Percentiles rank a stretch among this genome's conserved stretches.
phyloP scores from a whole-genome alignment of 768 basidiomycete species.

The Suillus subaureus region DNA sequence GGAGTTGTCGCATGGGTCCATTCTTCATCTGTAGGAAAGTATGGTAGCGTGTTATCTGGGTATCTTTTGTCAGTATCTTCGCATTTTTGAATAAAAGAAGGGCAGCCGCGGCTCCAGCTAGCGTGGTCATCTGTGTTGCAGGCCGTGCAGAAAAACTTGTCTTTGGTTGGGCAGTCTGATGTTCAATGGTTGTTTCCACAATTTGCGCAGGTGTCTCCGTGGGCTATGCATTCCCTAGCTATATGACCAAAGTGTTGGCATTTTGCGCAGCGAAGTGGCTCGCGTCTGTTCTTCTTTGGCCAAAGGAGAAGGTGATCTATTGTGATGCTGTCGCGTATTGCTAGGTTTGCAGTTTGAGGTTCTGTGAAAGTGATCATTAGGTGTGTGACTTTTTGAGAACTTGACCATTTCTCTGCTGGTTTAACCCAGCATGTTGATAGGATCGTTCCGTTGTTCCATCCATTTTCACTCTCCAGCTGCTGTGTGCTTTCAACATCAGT shows the following conservation, averaged over 20 bases:
- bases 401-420: conserved; percentile 12
- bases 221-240: conserved; percentile 5
- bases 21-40: conserved; percentile 16
- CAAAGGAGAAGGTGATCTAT: conserved; percentile 16
- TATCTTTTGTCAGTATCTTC: background rate
- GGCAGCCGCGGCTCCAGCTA: conserved; percentile 14
- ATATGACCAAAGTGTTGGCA: conserved; percentile 12
- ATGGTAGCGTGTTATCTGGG: conserved; percentile 16
- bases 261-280: conserved; percentile 5
- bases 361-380: conserved; percentile 23
- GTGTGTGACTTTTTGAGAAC: conserved; percentile 25
- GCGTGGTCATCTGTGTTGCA: conserved; percentile 4
- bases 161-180: background rate
- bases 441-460: conserved; percentile 11
- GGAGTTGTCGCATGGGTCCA: conserved; percentile 15
- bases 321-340: conserved; percentile 20
- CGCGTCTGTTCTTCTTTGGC: conserved; percentile 14
- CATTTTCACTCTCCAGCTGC: conserved; percentile 20
- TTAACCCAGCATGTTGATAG: conserved; percentile 30
- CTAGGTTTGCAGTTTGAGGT: conserved; percentile 24
- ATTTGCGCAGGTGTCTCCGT: conserved; percentile 1
- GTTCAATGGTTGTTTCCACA: conserved; percentile 7
- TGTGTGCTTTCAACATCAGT: too few species aligned
- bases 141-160: background rate
- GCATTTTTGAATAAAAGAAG: conserved; percentile 9